A percentile compares a stretch with the other conserved stretches of the same genome.
These are phyloP conservation scores for Colletotrichum agaves DNA, from an alignment of 2,329 filamentous ascomycete species.

Conservation along the genomic window DNA sequence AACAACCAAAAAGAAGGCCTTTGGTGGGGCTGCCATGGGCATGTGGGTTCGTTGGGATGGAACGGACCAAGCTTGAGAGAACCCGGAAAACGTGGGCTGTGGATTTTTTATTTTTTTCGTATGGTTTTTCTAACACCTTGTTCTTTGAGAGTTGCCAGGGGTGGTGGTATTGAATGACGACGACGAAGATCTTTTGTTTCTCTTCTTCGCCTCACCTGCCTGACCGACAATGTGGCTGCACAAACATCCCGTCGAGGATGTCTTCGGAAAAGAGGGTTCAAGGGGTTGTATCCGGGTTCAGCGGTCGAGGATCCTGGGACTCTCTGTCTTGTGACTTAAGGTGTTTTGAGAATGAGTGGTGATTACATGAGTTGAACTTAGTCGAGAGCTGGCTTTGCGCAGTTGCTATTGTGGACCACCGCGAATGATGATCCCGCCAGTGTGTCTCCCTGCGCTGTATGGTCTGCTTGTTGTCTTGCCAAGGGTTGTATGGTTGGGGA, in stretches of 20 bases:
- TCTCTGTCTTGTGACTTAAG: background rate
- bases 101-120: constrained; percentile 16
- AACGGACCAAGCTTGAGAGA: background rate
- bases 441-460: background rate
- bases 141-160: constrained; percentile 6
- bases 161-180: background rate
- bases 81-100: constrained; percentile 29
- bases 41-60: constrained; percentile 15
- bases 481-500: constrained; percentile 22
- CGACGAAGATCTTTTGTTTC: background rate
- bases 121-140: constrained; percentile 10
- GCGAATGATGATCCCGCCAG: background rate
- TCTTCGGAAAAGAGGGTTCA: background rate
- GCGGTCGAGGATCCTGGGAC: background rate
- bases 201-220: too few relatives aligned
- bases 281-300: background rate
- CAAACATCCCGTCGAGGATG: background rate
- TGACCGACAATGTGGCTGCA: constrained; percentile 7
- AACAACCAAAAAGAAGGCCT: background rate
- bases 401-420: background rate
- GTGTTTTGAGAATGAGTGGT: background rate
- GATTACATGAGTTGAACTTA: background rate
- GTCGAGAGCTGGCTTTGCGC: background rate
- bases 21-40: background rate
- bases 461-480: constrained; percentile 13